These are phyloP conservation scores for Geotrichum reessii DNA, from an alignment of 1,139 yeast genomes.

Conservation along the genomic window DNA sequence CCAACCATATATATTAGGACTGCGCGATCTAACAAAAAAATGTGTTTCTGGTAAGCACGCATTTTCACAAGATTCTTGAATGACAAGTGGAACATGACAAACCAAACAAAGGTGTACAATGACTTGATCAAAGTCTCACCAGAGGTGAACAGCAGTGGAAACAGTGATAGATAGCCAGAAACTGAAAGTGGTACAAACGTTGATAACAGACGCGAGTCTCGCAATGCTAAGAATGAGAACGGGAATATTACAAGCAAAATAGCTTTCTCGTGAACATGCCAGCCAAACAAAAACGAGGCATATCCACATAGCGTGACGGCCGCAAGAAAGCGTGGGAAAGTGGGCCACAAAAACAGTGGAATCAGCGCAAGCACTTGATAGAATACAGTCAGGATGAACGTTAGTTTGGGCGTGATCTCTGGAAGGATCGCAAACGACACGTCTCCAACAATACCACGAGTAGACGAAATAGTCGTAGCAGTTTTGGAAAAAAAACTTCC, in stretches of 20 bases:
- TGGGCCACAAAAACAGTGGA: conserved; percentile 72
- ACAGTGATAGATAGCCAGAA: conserved; percentile 81
- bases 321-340: conserved; percentile 72
- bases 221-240: conserved; percentile 65
- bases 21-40: conserved; percentile 65
- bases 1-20: conserved; percentile 64
- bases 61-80: conserved; percentile 60
- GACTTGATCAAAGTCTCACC: conserved; percentile 74
- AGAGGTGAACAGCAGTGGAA: conserved; percentile 79
- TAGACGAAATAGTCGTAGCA: conserved; percentile 40
- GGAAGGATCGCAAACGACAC: conserved; percentile 77
- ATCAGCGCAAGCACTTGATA: conserved; percentile 70
- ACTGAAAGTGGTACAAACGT: conserved; percentile 58
- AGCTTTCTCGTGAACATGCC: conserved; percentile 99
- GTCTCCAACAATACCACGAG: conserved; percentile 90
- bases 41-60: conserved; percentile 47
- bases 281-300: conserved; percentile 88
- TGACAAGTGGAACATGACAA: conserved; percentile 66
- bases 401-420: conserved; percentile 66
- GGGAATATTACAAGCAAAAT: conserved; percentile 86
- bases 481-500: conserved; percentile 47
- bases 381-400: conserved; percentile 72
- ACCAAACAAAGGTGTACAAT: conserved; percentile 80
- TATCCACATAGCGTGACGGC: conserved; percentile 84
- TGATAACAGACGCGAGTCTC: conserved; percentile 60